Evolutionary conservation across 371 early-diverging fungal genomes (phyloP).

Genomic region (Dichotomocladium elegans): DNA sequence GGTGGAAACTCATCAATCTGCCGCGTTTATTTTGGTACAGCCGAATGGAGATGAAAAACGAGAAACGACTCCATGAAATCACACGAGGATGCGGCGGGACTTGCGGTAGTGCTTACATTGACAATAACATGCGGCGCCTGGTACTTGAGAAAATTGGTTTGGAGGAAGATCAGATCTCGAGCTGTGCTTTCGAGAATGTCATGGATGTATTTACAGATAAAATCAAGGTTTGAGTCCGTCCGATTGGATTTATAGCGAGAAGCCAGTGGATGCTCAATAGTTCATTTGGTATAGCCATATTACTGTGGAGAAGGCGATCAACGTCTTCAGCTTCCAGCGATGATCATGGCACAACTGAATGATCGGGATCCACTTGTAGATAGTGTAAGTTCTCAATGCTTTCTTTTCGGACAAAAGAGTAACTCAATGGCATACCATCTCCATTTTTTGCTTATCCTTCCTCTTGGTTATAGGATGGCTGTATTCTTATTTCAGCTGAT

Average conservation of each 20-base stretch:
- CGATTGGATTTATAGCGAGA: slow-evolving; percentile 9
- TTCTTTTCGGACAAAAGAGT: not conserved
- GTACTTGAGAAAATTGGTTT: slow-evolving; percentile 21
- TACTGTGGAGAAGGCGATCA: slow-evolving; percentile 55
- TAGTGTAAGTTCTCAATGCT: not conserved
- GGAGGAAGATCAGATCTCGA: slow-evolving; percentile 2
- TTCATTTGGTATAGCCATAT: slow-evolving; percentile 45
- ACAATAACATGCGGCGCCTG: slow-evolving; percentile 42
- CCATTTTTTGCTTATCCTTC: not conserved
- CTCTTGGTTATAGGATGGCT: slow-evolving; percentile 36
- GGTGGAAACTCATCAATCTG: no score
- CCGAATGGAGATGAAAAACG: slow-evolving; percentile 6
- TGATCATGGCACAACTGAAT: slow-evolving; percentile 9
- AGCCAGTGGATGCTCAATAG: slow-evolving; percentile 19
- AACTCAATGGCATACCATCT: no score
- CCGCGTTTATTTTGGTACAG: no score
- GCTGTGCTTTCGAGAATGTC: slow-evolving; percentile 35
- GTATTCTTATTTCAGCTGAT: slow-evolving; percentile 23
- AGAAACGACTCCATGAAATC: slow-evolving; percentile 39
- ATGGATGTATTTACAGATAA: slow-evolving; percentile 38
- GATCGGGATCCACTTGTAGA: slow-evolving; percentile 1
- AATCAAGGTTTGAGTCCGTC: slow-evolving; percentile 29
- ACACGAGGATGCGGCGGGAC: slow-evolving; percentile 47
- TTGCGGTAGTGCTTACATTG: slow-evolving; percentile 53
- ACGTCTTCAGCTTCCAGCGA: slow-evolving; percentile 21